Base-by-base conservation (phyloP, 805 yeast genomes). In the Saitoella complicata region DNA sequence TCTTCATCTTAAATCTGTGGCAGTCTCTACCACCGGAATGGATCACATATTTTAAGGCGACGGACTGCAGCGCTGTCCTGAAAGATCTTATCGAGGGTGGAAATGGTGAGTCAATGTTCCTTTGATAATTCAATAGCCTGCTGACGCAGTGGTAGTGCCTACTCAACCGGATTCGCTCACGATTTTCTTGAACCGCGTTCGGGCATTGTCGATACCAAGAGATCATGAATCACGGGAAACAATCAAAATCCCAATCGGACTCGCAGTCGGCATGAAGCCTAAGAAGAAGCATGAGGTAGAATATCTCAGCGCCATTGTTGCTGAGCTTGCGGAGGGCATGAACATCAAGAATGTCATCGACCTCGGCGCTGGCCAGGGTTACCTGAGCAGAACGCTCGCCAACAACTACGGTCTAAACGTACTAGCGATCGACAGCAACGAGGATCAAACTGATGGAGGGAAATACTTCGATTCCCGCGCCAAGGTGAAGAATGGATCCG, bases 291-390 rank as follows among this genome's bases (percentile, higher is more conserved):
- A 51, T 41, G 54, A 51, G 32, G 51, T 54, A 40, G 54, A 49
- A 36, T 39, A 42, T 33, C 40, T 51, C 1, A 42, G 53, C 1
- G 11, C 45, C 4, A 38, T 44, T 9, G 43, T 51, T 9, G 43
- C 47, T 6, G 21, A 36, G 7, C 38, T 49, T 8, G 46, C 51
- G n/a, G 29, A 38, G 10, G 29, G 31, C 7, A 39, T 40, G 7
- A 38, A 12, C 9, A 43, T 51, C 9, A 42, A 41, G 10, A 33
- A 49, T 42, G 49, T 53, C 8, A 44, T 53, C 37, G 56, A 53
- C 41, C 45, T 53, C n/a, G 56, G 56, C 4, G 51, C 55, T 31
- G 56, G 56, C 5, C 51, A 53, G 39, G 56, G 56, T 4, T 53
- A 53, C 37, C 44, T 53, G 9, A 49, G 53, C 6, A 35, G 56